A percentile compares a stretch with the other conserved stretches of the same genome.
These are phyloP conservation scores for Microcyclospora pomicola DNA, from an alignment of 2,329 filamentous ascomycete genomes.

Conservation along the genomic window DNA sequence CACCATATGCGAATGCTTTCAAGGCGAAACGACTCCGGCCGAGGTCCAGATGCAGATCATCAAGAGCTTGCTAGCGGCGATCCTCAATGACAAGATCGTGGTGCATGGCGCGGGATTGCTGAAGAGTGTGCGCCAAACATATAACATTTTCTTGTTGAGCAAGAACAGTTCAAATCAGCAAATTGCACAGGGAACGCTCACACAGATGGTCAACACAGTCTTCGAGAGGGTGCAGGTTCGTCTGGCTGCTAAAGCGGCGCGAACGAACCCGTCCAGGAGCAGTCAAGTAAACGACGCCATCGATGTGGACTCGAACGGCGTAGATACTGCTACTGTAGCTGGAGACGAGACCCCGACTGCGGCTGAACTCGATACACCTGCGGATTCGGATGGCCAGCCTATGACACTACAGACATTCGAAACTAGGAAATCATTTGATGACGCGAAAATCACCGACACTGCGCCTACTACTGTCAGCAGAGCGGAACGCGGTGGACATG, in stretches of 20 bases:
- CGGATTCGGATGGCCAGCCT: conserved; percentile 33
- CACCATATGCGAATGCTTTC: conserved; percentile 98
- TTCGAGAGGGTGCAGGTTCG: conserved; percentile 87
- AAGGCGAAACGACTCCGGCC: conserved; percentile 81
- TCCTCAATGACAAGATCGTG: conserved; percentile 96
- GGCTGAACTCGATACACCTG: conserved; percentile 23
- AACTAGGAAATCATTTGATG: conserved; percentile 51
- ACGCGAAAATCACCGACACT: conserved; percentile 51
- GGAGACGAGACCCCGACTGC: conserved; percentile 23
- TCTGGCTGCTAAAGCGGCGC: conserved; percentile 73
- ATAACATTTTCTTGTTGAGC: conserved; percentile 95
- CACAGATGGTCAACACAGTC: conserved; percentile 96
- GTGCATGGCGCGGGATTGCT: conserved; percentile 91
- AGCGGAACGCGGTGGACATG: conserved; percentile 30
- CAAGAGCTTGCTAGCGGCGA: conserved; percentile 87
- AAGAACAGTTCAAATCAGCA: conserved; percentile 91
- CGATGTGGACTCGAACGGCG: conserved; percentile 18
- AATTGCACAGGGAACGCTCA: conserved; percentile 89
- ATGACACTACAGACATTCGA: conserved; percentile 58
- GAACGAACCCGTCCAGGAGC: conserved; percentile 41
- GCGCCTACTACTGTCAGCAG: conserved; percentile 54
- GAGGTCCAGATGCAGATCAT: conserved; percentile 97
- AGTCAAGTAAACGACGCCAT: conserved; percentile 23
- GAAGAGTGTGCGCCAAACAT: conserved; percentile 93
- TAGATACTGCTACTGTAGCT: conserved; percentile 15